Base-by-base conservation (phyloP, 495 filamentous ascomycete species). In the Emericellopsis terricola region DNA sequence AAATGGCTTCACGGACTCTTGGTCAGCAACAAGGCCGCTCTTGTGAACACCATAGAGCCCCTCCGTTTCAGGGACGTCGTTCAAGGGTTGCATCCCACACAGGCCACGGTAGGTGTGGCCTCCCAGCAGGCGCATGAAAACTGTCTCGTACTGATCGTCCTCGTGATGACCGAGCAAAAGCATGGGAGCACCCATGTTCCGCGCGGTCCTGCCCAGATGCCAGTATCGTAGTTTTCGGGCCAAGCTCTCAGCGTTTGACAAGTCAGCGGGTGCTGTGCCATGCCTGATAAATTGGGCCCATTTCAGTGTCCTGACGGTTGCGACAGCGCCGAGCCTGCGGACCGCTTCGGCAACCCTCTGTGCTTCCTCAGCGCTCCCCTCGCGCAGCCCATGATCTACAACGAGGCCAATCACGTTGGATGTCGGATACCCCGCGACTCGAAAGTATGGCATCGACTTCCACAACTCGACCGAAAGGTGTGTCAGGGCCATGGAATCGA, bases 401-500 rank as follows among this genome's bases (percentile, higher is more conserved):
- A 94, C 64, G 41, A 89, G 67, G 3, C 67, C 77, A 6, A 57
- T 58, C 21, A 86, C 68, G 1, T 45, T 42, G 21, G 59, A 39
- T 15, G 57, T 30, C 24, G 42, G 44, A 40, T 59, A 49, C 37
- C 59, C 55, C 9, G 45, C 44, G 15, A 64, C 34, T 31, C 20
- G 50, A 37, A 57, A 45, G 19, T 37, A 31, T 8, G 29, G 15
- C 19, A 42, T 28, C 36, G 4, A 40, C 38, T 17, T 52, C 40
- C 38, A 49, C 16, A 46, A 24, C 10, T 62, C 52, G 26, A 49
- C 50, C 41, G 73, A 84, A n/a, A 96, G 64, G 37, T 57, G 67
- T 28, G 84, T 82, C 24, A 97, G 59, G 15, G 86, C 87, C 85
- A 94, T 97, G 3, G 89, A 96, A 46, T 97, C 89, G 10, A 89